A percentile compares a stretch with the other conserved stretches of the same genome.
phyloP scores from a whole-genome alignment of 2,329 filamentous ascomycete species.

The Colletotrichum liaoningense region DNA sequence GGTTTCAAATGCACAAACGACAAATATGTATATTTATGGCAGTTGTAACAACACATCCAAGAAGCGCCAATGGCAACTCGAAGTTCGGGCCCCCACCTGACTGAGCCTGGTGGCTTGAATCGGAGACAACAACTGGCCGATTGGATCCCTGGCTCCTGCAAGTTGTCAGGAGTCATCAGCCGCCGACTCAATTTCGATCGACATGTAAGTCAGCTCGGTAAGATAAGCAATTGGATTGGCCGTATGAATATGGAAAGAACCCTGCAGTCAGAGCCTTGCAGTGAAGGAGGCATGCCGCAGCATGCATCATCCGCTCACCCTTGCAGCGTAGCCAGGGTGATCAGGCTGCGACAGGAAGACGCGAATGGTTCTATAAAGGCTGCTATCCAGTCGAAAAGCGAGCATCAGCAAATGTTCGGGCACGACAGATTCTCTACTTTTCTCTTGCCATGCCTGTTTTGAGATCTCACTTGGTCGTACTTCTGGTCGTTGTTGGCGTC shows the following conservation, averaged over 20 bases:
- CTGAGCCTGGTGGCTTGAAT: neutral
- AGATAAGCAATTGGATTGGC: neutral
- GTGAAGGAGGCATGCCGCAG: neutral
- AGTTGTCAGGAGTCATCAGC: neutral
- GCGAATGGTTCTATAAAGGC: neutral
- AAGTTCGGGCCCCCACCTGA: no score
- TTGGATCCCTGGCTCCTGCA: neutral
- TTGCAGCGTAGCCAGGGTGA: neutral
- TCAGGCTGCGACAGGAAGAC: neutral
- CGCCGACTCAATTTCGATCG: neutral
- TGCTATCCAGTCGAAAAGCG: neutral
- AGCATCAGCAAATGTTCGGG: neutral
- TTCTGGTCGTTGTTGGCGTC: neutral
- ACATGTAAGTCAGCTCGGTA: neutral
- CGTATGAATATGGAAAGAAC: neutral
- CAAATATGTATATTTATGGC: no score
- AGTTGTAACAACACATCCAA: no score
- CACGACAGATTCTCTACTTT: neutral
- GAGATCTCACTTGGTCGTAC: neutral
- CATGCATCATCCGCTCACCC: neutral
- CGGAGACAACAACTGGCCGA: neutral
- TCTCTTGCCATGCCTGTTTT: neutral
- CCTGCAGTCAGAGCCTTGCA: neutral
- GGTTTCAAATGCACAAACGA: no score
- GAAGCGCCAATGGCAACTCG: no score